A percentile compares a stretch with the other conserved stretches of the same genome.
Evolutionary conservation across 2,329 filamentous ascomycete species (phyloP).

Genomic region (Curvularia spicifera): DNA sequence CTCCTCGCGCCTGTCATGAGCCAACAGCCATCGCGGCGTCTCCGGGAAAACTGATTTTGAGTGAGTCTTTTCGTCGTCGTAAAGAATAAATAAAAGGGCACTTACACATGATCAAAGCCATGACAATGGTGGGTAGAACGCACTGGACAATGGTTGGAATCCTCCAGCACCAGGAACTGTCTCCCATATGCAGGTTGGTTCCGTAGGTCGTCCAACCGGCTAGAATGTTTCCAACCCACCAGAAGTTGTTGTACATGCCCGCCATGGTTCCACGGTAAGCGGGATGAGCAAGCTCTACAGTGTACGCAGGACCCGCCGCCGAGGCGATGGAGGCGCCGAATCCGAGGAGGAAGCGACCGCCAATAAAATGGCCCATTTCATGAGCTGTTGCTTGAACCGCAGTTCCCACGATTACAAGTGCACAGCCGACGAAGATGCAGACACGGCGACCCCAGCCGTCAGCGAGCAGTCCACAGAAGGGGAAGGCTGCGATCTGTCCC

Average conservation of each 20-base stretch:
- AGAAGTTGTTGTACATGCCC: conserved; percentile 60
- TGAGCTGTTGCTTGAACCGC: conserved; percentile 60
- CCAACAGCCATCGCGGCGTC: conserved; percentile 50
- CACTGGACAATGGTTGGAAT: conserved; percentile 46
- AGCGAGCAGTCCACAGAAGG: conserved; percentile 51
- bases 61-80: not conserved
- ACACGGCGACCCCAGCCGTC: conserved; percentile 58
- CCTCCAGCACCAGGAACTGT: conserved; percentile 61
- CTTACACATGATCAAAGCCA: conserved; percentile 53
- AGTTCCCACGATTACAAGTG: conserved; percentile 60
- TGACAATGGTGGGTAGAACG: conserved; percentile 50
- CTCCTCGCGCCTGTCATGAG: conserved; percentile 62
- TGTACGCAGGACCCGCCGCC: conserved; percentile 64
- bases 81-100: not conserved
- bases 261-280: conserved; percentile 66
- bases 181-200: conserved; percentile 45
- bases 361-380: conserved; percentile 60
- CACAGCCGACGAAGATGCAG: conserved; percentile 64
- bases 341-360: conserved; percentile 49
- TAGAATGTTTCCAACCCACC: conserved; percentile 59
- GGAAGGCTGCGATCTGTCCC: conserved; percentile 60
- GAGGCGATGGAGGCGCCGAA: conserved; percentile 63
- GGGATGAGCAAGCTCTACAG: conserved; percentile 66
- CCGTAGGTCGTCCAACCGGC: conserved; percentile 61
- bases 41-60: conserved; percentile 12